Conservation (phyloP, 108 stramenopile genomes). For the Nitzschia inconspicua region DNA sequence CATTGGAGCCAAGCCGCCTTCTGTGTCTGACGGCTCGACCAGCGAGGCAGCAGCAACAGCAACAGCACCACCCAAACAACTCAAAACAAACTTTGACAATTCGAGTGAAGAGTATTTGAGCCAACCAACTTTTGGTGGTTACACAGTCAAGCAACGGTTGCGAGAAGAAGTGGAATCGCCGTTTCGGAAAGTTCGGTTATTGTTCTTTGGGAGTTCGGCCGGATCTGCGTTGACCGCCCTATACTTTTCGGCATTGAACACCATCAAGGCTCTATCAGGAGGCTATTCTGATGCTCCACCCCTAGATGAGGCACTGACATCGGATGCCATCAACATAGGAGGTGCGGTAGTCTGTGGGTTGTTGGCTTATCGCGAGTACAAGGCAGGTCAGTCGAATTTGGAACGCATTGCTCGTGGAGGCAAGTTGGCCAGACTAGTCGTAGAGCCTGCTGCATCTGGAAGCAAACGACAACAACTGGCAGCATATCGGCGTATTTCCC, state of each 20-base stretch:
- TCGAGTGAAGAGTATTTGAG: conserved; percentile 3
- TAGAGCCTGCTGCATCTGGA: conserved; percentile 45
- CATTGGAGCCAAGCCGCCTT: too few relatives aligned
- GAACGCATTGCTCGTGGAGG: conserved; percentile 75
- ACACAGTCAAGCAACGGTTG: conserved; percentile 83
- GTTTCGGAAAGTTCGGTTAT: conserved; percentile 76
- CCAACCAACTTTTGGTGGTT: conserved; percentile 59
- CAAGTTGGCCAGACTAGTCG: conserved; percentile 53
- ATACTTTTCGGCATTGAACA: conserved; percentile 65
- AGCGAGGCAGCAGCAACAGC: conserved; percentile 1
- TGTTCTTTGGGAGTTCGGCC: conserved; percentile 61
- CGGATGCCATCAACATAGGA: conserved; percentile 65
- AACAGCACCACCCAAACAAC: background rate
- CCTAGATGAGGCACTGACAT: conserved; percentile 54
- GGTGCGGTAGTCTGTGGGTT: conserved; percentile 55
- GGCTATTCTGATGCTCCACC: conserved; percentile 60
- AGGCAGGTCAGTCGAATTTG: conserved; percentile 67
- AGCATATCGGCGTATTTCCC: conserved; percentile 59
- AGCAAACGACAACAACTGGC: conserved; percentile 11
- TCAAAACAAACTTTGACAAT: background rate
- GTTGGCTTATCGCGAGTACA: conserved; percentile 54
- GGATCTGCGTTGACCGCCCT: conserved; percentile 65
- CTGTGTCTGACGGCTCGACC: too few relatives aligned
- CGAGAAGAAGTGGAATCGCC: conserved; percentile 86
- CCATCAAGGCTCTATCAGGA: conserved; percentile 52